Base-by-base conservation (phyloP, 371 early-diverging fungal genomes). In the Mucor ambiguus region DNA sequence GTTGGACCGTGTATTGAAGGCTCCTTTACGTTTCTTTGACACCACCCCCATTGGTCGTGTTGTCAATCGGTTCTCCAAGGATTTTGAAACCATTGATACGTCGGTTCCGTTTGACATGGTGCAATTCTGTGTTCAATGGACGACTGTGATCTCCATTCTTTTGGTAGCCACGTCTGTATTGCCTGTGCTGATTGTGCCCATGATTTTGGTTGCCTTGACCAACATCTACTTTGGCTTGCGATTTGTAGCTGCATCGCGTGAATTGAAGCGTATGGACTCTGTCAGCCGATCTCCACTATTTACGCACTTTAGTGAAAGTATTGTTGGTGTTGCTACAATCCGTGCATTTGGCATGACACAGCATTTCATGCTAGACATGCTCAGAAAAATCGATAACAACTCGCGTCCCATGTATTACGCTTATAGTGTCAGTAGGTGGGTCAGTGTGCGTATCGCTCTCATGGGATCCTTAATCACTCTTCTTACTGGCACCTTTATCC, bases 391-490 rank as follows among this genome's bases (percentile, higher is more conserved):
- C 12, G 89, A 91, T 70, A 69, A 63, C 58, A 83, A 93, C 74
- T 82, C 89, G 66, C 73, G 91, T 8, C 85, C 92, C 7, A 90
- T 81, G 69, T 92, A 87, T 59, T 84, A 81, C 60, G 44, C 86
- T 41, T 93, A 93, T 89, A 85, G 85, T 26, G 85, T 88, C 60
- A 93, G 92, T 78, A 85, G 93, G 37, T 95, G 96, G 96, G 82
- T 94, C 30, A 83, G 83, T 64, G 71, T 90, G 28, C 89, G 96
- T 3, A 85, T 88, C 20, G 90, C 91, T n/a, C 30, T 88, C 8
- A 78, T 86, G 37, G 87, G 90, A 22, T 85, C 91, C 0, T 11
- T 82, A 5, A 85, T 95, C 30, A 80, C 88, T 38, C 86, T 92
- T 48, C 18, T 66, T 35, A 80, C 90, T 28, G 90, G 89, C 11